These are phyloP conservation scores for Stereocaulon alpinum DNA, from an alignment of 495 filamentous ascomycete species.

Conservation along the genomic window DNA sequence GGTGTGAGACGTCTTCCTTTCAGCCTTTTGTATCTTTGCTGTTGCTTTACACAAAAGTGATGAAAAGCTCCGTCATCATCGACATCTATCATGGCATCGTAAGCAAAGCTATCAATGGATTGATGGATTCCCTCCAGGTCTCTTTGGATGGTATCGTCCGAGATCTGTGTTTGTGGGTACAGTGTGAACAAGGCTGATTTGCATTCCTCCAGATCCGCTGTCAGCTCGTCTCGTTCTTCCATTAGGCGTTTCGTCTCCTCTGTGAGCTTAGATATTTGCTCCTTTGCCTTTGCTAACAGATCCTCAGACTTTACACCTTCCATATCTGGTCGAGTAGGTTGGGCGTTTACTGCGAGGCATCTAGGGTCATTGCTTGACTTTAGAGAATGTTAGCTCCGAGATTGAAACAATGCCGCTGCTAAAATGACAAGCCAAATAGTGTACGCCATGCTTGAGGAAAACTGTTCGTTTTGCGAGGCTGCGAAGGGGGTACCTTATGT, in stretches of 20 bases:
- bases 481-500: not conserved
- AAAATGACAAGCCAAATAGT: not conserved
- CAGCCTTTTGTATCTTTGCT: not conserved
- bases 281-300: constrained; percentile 14
- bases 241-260: not conserved
- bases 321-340: not conserved
- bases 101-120: constrained; percentile 3
- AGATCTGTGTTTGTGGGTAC: constrained; percentile 2
- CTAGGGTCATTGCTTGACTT: not conserved
- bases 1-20: not conserved
- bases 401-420: not conserved
- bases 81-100: not conserved
- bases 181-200: not conserved
- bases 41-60: not conserved
- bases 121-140: not conserved
- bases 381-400: not conserved
- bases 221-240: not conserved
- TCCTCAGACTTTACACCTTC: not conserved
- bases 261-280: not conserved
- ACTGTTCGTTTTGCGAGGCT: not conserved
- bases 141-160: constrained; percentile 1
- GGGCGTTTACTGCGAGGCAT: no score
- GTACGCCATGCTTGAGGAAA: not conserved
- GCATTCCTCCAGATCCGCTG: not conserved
- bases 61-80: not conserved